Base-by-base conservation (phyloP, 1,284 basidiomycete genomes). In the Sporisorium reilianum region DNA sequence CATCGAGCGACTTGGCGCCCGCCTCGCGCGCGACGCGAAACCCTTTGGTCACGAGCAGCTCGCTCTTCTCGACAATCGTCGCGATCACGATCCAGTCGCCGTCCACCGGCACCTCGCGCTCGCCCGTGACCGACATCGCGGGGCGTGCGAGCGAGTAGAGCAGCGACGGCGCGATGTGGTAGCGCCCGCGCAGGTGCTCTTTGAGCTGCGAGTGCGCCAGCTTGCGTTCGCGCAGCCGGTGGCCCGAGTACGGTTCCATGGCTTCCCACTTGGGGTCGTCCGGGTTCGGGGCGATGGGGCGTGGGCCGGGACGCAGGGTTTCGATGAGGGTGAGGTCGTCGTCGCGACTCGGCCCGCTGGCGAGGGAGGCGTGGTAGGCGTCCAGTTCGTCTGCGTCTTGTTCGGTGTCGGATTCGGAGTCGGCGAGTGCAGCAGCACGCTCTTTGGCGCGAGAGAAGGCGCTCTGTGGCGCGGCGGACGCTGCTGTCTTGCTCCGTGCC, bases 41-140 rank as follows among this genome's bases (percentile, higher is more conserved):
- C 2, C 69, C 71, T 40, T 61, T 71, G 11, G 77, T 91, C 74
- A 90, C 88, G 70, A 89, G 90, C 75, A 94, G 86, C 22, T 89
- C 90, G 5, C 92, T 90, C 34, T 93, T 90, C 85, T 95, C 93
- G 5, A 93, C 93, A 23, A 96, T 89, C 8, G 95, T 93, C 1
- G 92, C 93, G 55, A 96, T 92, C 9, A 92, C 92, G 48, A 95
- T 89, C 91, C 92, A 98, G 85, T 98, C 96, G 2, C 93, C 92
- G 6, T 90, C 89, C 5, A 98, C 90, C 2, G 95, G 95, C 0
- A 99, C 89, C 54, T 97, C 93, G 85, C 94, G 95, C 16, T 91
- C 91, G 26, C 78, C n/a, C 78, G 48, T 76, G 65, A 6, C 42
- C 30, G 23, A 45, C 36, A 5, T 41, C 10, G 53, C 54, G n/a